phyloP scores from a whole-genome alignment of 2,329 filamentous ascomycete species.

The Diaporthe caulivora region DNA sequence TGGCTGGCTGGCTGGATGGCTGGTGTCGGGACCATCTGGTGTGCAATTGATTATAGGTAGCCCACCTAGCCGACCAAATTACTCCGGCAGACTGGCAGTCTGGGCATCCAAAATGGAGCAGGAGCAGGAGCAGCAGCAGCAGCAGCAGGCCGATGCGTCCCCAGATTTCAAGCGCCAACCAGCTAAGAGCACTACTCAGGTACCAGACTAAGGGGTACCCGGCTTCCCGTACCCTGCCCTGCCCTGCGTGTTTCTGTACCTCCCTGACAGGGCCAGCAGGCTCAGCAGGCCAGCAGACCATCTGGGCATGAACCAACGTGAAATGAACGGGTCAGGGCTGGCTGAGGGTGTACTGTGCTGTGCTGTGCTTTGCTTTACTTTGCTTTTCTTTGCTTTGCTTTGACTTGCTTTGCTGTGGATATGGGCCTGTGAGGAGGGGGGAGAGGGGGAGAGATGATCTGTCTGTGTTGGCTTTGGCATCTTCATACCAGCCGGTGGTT shows the following conservation, averaged over 20 bases:
- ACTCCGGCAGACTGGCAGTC: slow-evolving; percentile 27
- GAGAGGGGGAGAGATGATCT: not conserved
- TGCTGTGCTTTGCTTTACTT: no score
- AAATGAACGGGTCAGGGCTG: slow-evolving; percentile 9
- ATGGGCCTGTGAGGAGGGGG: not conserved
- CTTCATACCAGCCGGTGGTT: slow-evolving; percentile 7
- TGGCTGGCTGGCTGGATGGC: no score
- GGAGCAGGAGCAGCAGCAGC: slow-evolving; percentile 26
- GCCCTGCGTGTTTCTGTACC: slow-evolving; percentile 14
- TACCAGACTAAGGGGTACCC: slow-evolving; percentile 26
- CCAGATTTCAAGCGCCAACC: slow-evolving; percentile 32
- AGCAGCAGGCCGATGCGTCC: slow-evolving; percentile 17
- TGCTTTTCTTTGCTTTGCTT: not conserved
- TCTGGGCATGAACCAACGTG: slow-evolving; percentile 19
- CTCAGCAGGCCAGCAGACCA: slow-evolving; percentile 12
- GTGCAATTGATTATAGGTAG: no score
- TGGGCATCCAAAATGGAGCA: slow-evolving; percentile 8
- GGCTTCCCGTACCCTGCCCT: slow-evolving; percentile 19
- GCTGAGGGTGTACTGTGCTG: not conserved
- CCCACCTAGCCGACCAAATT: not conserved
- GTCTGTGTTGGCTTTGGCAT: not conserved
- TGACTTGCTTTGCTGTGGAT: not conserved
- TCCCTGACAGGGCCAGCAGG: slow-evolving; percentile 12
- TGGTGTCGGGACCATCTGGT: not conserved
- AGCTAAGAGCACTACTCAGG: slow-evolving; percentile 24